Percentiles rank a stretch among this genome's conserved stretches.
Evolutionary conservation across 306 rosid species (phyloP).

Genomic region (Potentilla sterilis): DNA sequence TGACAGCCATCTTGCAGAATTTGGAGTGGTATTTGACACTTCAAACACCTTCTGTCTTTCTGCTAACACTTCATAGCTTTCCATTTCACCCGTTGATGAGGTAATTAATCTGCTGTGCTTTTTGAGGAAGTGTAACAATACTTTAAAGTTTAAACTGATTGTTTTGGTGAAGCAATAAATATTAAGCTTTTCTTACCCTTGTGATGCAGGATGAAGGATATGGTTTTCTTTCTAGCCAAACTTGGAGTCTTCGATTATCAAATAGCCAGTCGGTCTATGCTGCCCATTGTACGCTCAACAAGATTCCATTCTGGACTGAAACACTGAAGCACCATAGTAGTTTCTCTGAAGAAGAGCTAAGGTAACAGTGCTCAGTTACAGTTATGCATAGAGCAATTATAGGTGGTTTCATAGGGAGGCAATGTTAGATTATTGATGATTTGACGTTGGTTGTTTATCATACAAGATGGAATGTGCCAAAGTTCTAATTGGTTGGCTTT

Average conservation of each 20-base stretch:
- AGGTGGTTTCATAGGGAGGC: not conserved
- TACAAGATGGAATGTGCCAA: conserved; percentile 58
- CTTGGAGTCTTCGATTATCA: conserved; percentile 58
- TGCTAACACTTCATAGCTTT: conserved; percentile 64
- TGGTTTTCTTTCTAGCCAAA: conserved; percentile 68
- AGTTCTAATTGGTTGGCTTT: conserved; percentile 34
- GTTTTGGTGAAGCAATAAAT: not conserved
- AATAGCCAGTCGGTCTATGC: conserved; percentile 46
- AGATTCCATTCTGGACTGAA: conserved; percentile 61
- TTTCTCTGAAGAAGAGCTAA: conserved; percentile 58
- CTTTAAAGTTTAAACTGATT: not conserved
- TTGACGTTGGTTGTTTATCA: not conserved
- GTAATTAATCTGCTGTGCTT: conserved; percentile 23
- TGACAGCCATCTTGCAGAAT: conserved; percentile 42
- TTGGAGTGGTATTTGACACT: conserved; percentile 73
- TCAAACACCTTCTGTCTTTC: conserved; percentile 81
- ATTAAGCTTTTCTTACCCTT: conserved; percentile 8
- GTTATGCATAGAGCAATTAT: not conserved
- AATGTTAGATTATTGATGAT: not conserved
- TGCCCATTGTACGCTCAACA: conserved; percentile 53
- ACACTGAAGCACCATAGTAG: conserved; percentile 65
- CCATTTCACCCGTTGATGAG: conserved; percentile 53
- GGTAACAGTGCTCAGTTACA: conserved; percentile 29
- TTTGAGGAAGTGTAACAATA: no score
- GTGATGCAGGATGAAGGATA: conserved; percentile 55